Evolutionary conservation across 1,139 yeast species (phyloP).

Genomic region (Hemisphaericaspora lyxosophila): DNA sequence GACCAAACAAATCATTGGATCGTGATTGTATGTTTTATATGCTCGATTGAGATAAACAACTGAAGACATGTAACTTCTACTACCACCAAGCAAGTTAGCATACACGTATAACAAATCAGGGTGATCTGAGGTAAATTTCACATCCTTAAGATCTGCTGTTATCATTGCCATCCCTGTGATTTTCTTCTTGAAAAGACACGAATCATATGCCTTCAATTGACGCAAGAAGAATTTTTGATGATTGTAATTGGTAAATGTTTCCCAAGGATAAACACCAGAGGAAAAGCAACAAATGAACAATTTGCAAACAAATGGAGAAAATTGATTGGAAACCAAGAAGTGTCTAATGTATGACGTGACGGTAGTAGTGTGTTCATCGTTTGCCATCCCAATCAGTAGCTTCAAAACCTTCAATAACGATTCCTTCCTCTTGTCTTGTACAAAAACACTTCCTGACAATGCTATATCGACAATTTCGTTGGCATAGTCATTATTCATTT

Average conservation of each 20-base stretch:
- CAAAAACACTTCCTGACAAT: conserved; percentile 72
- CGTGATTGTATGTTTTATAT: conserved; percentile 62
- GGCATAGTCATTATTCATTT: conserved; percentile 63
- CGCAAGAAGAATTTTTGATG: conserved; percentile 89
- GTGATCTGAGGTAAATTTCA: conserved; percentile 50
- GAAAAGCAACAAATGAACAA: conserved; percentile 67
- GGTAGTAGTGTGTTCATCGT: conserved; percentile 49
- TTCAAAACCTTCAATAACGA: conserved; percentile 62
- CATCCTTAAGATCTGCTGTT: conserved; percentile 41
- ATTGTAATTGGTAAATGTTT: conserved; percentile 67
- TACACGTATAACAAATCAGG: conserved; percentile 76
- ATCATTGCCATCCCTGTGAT: conserved; percentile 81
- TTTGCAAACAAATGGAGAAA: conserved; percentile 66
- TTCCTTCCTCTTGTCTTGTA: conserved; percentile 55
- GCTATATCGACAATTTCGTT: conserved; percentile 71
- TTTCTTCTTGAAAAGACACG: conserved; percentile 49
- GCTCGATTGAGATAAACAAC: conserved; percentile 65
- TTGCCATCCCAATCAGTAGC: conserved; percentile 60
- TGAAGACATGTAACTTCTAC: conserved; percentile 79
- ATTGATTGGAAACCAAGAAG: conserved; percentile 67
- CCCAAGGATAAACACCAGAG: conserved; percentile 60
- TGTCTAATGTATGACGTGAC: conserved; percentile 58
- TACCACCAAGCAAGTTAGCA: conserved; percentile 77
- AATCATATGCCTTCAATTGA: conserved; percentile 85
- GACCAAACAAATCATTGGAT: conserved; percentile 75